Evolutionary conservation across 805 yeast genomes (phyloP).

Genomic region (Diddensiella transvaalensis): DNA sequence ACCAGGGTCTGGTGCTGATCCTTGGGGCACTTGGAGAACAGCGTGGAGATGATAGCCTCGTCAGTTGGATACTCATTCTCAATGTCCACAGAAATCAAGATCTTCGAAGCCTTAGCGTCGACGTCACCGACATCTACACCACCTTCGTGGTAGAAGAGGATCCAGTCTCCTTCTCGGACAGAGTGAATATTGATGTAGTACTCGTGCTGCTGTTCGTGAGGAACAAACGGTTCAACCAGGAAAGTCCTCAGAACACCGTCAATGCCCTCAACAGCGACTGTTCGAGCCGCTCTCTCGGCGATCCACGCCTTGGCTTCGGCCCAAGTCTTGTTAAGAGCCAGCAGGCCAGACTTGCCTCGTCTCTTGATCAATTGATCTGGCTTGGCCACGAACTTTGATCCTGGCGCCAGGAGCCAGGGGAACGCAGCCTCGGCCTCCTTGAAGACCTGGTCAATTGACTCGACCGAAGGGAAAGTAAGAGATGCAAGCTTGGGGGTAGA

Average conservation of each 20-base stretch:
- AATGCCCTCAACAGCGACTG: constrained; percentile 40
- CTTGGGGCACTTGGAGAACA: constrained; percentile 39
- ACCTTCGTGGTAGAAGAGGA: constrained; percentile 46
- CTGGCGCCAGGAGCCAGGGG: constrained; percentile 40
- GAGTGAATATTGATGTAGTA: constrained; percentile 48
- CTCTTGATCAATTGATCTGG: constrained; percentile 47
- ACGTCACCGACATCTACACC: constrained; percentile 49
- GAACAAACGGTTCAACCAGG: constrained; percentile 46
- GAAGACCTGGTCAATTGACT: constrained; percentile 34
- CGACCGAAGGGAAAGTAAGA: constrained; percentile 34
- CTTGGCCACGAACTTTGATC: constrained; percentile 43
- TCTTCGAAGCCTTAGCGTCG: constrained; percentile 43
- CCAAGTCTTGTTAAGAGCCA: constrained; percentile 44
- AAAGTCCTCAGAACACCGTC: constrained; percentile 39
- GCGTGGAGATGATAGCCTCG: constrained; percentile 32
- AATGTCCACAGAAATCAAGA: constrained; percentile 42
- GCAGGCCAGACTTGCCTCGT: constrained; percentile 43
- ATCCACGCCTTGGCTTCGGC: constrained; percentile 42
- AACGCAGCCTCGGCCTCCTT: constrained; percentile 36
- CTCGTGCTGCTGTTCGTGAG: constrained; percentile 44
- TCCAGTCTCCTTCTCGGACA: constrained; percentile 46
- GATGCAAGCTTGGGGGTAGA: constrained; percentile 37
- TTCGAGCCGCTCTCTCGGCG: constrained; percentile 40
- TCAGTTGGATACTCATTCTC: constrained; percentile 39
- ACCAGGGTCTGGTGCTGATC: constrained; percentile 39